Evolutionary conservation across 148 eudicot species (phyloP).

Genomic region (Salicornia ramosissima): DNA sequence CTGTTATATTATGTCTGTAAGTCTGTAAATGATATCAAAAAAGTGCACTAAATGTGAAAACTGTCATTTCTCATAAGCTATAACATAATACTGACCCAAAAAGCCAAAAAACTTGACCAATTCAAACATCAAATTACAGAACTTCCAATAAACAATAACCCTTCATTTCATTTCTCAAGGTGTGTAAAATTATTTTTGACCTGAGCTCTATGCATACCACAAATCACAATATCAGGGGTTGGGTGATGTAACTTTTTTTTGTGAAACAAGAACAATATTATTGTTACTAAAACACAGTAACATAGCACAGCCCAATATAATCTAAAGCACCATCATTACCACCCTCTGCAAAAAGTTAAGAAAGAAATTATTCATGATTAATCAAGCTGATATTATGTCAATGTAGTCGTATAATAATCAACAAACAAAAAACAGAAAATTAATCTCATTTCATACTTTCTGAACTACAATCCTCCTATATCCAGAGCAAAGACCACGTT

Average conservation of each 20-base stretch:
- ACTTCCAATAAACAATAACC: not conserved
- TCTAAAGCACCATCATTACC: not conserved
- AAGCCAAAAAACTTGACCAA: not conserved
- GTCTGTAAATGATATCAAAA: no score
- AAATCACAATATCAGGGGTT: not conserved
- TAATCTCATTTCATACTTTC: not conserved
- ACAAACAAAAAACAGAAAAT: not conserved
- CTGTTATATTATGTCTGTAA: no score
- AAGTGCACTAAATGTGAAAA: no score
- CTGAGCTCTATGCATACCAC: not conserved
- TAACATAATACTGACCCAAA: no score
- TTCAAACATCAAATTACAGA: not conserved
- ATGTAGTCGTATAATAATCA: no score
- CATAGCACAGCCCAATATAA: not conserved
- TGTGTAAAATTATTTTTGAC: not conserved
- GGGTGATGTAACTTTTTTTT: not conserved
- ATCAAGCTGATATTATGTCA: not conserved
- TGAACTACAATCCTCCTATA: no score
- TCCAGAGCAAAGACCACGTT: no score
- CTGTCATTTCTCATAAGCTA: no score
- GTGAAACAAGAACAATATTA: not conserved
- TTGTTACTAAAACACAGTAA: not conserved
- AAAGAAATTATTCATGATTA: not conserved
- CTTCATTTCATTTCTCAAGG: not conserved
- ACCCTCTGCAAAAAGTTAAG: not conserved